Percentiles rank a stretch among this genome's conserved stretches.
Conservation (phyloP, 495 filamentous ascomycete species). For the Talaromyces thailandensis region DNA sequence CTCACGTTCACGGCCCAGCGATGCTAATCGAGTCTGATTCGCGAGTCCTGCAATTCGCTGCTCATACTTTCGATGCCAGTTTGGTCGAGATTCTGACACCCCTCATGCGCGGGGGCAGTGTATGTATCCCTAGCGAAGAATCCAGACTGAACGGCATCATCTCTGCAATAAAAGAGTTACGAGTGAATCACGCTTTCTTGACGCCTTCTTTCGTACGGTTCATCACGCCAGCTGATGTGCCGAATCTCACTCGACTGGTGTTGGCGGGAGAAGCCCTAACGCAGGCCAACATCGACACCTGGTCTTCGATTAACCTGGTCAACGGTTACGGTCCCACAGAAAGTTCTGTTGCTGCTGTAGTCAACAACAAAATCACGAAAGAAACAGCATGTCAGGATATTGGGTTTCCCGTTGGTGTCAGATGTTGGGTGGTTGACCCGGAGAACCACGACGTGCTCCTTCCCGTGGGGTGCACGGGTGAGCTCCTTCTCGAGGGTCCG, state of each 20-base stretch:
- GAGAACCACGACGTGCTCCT: constrained; percentile 34
- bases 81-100: constrained; percentile 31
- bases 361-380: constrained; percentile 27
- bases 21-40: constrained; percentile 20
- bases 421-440: constrained; percentile 37
- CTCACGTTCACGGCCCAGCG: constrained; percentile 32
- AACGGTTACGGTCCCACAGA: constrained; percentile 55
- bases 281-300: constrained; percentile 37
- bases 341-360: constrained; percentile 26
- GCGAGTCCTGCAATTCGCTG: constrained; percentile 40
- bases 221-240: constrained; percentile 34
- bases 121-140: constrained; percentile 43
- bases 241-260: constrained; percentile 34
- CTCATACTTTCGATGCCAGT: constrained; percentile 46
- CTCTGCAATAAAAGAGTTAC: constrained; percentile 34
- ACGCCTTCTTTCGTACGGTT: constrained; percentile 47
- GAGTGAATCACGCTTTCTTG: constrained; percentile 33
- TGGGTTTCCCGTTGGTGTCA: constrained; percentile 31
- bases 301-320: constrained; percentile 45
- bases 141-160: constrained; percentile 40
- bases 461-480: constrained; percentile 40
- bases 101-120: constrained; percentile 33
- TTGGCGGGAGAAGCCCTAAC: constrained; percentile 50
- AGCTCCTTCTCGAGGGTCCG: constrained; percentile 42
- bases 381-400: constrained; percentile 34